Base-by-base conservation (phyloP, 1,284 basidiomycete species). In the Ustilago shanxiensis region DNA sequence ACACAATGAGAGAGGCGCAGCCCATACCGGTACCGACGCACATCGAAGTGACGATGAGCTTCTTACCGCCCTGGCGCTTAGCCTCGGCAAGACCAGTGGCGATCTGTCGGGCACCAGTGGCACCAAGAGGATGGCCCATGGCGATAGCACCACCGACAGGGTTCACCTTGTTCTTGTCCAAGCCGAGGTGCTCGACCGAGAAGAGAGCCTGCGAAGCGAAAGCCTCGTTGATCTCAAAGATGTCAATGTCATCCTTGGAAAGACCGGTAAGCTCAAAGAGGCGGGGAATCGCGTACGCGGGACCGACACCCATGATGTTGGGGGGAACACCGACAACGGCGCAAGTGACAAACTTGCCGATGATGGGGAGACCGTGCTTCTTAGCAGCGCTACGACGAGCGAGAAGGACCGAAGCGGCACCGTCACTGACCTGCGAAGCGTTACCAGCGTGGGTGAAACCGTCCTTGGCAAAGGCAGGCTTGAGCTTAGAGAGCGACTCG, bases 351-450 rank as follows among this genome's bases (percentile, higher is more conserved):
- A 91, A 98, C 88, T 98, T 98, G 88, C 94, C 97, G 66, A 96
- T 73, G 84, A 99, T 93, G 52, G 95, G 94, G 41, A 99, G 89
- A 49, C 93, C 93, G 72, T 96, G 91, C 83, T 92, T 92, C 87
- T 93, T 92, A 20, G 96, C 96, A 39, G 92, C 90, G 29, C 92
- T 93, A 64, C 96, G 91, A 70, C 94, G 90, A 37, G 94, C 90
- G 65, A 98, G 91, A 62, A 99, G 88, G 55, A 98, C 95, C 0
- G 95, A 95, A 54, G 95, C 95, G 24, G 96, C 96, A 72, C 96
- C 96, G 84, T 99, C 97, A n/a, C 94, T 95, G 53, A 99, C 91
- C 86, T 98, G 95, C 26, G 93, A 95, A 1, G 95, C 94, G 87
- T 95, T 98, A 39, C 89, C 89, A 53, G 96, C 97, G 85, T 97